Conservation (phyloP, 2,329 filamentous ascomycete genomes). For the Graphiopsis chlorocephala region DNA sequence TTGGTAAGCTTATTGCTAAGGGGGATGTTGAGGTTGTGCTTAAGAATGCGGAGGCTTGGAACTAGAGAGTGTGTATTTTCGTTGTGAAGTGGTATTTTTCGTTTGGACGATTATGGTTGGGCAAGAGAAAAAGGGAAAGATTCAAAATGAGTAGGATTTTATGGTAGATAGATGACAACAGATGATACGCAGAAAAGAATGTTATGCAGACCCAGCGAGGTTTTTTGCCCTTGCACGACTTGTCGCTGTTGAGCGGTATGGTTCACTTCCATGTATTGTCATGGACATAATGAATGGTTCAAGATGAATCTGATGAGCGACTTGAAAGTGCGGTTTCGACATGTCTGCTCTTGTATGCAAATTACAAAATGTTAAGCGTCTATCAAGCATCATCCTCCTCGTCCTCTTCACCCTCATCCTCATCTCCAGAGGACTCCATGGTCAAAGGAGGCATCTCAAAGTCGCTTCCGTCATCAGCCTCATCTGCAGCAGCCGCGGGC, state of each 20-base stretch:
- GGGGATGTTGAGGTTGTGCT: constrained; percentile 60
- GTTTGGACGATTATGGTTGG: background rate
- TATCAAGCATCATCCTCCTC: constrained; percentile 5
- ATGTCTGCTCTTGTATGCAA: background rate
- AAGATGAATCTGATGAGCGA: background rate
- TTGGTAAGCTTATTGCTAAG: constrained; percentile 69
- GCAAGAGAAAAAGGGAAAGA: background rate
- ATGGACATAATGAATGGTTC: background rate
- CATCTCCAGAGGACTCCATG: constrained; percentile 32
- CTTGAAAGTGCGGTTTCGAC: background rate
- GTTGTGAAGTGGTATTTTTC: background rate
- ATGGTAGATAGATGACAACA: background rate
- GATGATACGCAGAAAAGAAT: background rate
- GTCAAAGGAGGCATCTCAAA: constrained; percentile 37
- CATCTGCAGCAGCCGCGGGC: constrained; percentile 14
- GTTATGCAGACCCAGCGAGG: background rate
- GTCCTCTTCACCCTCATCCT: constrained; percentile 24
- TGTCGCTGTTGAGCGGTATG: too few species aligned
- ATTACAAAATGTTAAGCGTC: too few species aligned
- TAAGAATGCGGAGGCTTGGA: constrained; percentile 55
- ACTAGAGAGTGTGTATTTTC: constrained; percentile 19
- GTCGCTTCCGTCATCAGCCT: constrained; percentile 34
- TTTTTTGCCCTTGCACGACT: background rate
- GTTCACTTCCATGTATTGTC: background rate
- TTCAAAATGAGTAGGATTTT: background rate